Evolutionary conservation across 768 basidiomycete species (phyloP).

Genomic region (Sutorius australiensis): DNA sequence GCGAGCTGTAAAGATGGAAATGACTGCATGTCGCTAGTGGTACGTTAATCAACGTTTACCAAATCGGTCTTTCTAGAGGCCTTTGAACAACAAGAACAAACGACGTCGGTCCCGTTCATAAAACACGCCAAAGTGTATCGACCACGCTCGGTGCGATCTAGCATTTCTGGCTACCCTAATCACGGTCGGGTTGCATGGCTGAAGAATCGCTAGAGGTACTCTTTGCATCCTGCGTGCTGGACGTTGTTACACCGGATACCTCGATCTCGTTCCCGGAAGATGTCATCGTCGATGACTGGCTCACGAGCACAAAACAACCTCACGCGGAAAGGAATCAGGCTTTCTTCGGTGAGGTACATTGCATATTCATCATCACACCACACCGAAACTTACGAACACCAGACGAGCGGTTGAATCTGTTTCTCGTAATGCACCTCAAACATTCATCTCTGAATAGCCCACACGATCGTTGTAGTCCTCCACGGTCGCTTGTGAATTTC

Average conservation of each 20-base stretch:
- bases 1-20: constrained; percentile 52
- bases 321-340: constrained; percentile 56
- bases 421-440: constrained; percentile 39
- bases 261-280: constrained; percentile 57
- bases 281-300: constrained; percentile 50
- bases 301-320: constrained; percentile 41
- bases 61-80: constrained; percentile 18
- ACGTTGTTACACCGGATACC: constrained; percentile 62
- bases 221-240: constrained; percentile 55
- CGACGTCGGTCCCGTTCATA: constrained; percentile 1
- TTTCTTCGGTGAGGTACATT: constrained; percentile 63
- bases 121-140: not conserved
- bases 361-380: constrained; percentile 4
- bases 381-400: constrained; percentile 18
- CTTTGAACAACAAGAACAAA: constrained; percentile 18
- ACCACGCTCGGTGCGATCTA: not conserved
- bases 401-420: constrained; percentile 56
- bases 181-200: constrained; percentile 12
- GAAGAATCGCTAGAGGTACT: constrained; percentile 56
- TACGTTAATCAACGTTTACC: constrained; percentile 9
- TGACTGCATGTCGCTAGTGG: constrained; percentile 36
- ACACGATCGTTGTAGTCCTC: constrained; percentile 24
- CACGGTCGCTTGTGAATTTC: constrained; percentile 49
- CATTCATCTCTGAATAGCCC: constrained; percentile 33
- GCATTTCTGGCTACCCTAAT: not conserved